Percentiles rank a stretch among this genome's conserved stretches.
These are phyloP conservation scores for Macrocybe sp. DNA, from an alignment of 1,284 basidiomycete species.

Conservation along the genomic window DNA sequence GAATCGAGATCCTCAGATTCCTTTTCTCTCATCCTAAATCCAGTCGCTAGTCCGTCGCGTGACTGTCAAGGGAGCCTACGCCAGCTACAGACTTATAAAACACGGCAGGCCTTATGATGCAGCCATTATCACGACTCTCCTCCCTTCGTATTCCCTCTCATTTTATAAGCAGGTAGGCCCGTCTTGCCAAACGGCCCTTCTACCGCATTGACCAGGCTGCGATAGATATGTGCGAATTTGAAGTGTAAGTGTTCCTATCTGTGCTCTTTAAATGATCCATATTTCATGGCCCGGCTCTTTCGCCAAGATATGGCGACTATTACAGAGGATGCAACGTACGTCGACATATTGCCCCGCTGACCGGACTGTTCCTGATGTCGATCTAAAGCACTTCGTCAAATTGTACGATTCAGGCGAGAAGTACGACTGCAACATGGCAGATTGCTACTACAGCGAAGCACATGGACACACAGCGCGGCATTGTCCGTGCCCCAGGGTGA, in stretches of 20 bases:
- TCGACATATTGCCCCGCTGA: slow-evolving; percentile 5
- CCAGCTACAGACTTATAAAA: no score
- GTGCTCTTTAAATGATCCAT: neutral
- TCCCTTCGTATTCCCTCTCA: slow-evolving; percentile 2
- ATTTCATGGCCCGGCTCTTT: slow-evolving; percentile 7
- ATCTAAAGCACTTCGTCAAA: slow-evolving; percentile 49
- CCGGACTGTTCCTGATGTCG: slow-evolving; percentile 2
- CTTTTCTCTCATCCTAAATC: slow-evolving; percentile 9
- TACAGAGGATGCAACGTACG: slow-evolving; percentile 61
- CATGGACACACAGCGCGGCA: slow-evolving; percentile 33
- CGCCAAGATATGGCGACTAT: slow-evolving; percentile 51
- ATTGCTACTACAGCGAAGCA: slow-evolving; percentile 27
- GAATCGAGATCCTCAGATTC: slow-evolving; percentile 15
- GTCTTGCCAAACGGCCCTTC: neutral
- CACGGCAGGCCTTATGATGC: no score
- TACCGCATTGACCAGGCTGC: slow-evolving; percentile 6
- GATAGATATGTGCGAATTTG: slow-evolving; percentile 29
- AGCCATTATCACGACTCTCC: neutral
- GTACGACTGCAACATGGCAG: slow-evolving; percentile 25
- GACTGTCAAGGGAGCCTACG: no score
- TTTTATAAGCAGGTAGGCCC: slow-evolving; percentile 3
- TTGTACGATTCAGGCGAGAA: slow-evolving; percentile 34
- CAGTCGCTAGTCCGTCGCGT: no score
- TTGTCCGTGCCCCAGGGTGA: slow-evolving; percentile 32
- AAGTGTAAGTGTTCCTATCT: slow-evolving; percentile 26